phyloP scores from a whole-genome alignment of 371 early-diverging fungal species.

The Mortierella polycephala region DNA sequence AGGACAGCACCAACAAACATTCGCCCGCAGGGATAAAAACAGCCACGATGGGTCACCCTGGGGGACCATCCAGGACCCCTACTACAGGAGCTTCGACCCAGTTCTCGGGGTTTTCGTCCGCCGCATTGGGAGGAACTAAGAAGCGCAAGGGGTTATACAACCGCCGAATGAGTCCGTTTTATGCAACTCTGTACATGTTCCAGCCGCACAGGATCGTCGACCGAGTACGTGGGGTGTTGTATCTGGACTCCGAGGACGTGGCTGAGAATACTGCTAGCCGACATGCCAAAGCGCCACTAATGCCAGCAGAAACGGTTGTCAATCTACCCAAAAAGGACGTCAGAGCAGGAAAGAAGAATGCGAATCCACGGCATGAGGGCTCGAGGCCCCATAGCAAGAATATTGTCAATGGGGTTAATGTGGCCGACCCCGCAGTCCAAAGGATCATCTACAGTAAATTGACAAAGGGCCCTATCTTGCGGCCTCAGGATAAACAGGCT shows the following conservation, averaged over 20 bases:
- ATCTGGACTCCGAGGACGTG: conserved; percentile 17
- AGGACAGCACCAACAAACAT: background rate
- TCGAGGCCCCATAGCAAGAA: background rate
- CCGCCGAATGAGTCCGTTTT: conserved; percentile 51
- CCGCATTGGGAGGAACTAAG: conserved; percentile 26
- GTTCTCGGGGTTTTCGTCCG: background rate
- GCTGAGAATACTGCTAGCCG: conserved; percentile 1
- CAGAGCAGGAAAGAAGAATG: background rate
- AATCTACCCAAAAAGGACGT: background rate
- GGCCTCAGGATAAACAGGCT: too few species aligned
- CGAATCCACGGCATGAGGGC: background rate
- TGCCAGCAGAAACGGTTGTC: background rate
- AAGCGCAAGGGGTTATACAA: conserved; percentile 39
- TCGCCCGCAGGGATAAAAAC: background rate
- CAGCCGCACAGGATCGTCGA: conserved; percentile 21
- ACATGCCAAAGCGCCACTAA: conserved; percentile 6
- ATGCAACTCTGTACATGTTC: conserved; percentile 42
- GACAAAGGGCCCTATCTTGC: too few species aligned
- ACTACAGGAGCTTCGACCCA: too few species aligned
- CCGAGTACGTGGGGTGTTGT: conserved; percentile 34
- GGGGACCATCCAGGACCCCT: too few species aligned
- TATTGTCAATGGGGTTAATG: too few species aligned
- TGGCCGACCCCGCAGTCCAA: too few species aligned
- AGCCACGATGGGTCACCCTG: background rate
- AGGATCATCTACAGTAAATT: too few species aligned